Base-by-base conservation (phyloP, 805 yeast genomes). In the Wickerhamomyces alni region DNA sequence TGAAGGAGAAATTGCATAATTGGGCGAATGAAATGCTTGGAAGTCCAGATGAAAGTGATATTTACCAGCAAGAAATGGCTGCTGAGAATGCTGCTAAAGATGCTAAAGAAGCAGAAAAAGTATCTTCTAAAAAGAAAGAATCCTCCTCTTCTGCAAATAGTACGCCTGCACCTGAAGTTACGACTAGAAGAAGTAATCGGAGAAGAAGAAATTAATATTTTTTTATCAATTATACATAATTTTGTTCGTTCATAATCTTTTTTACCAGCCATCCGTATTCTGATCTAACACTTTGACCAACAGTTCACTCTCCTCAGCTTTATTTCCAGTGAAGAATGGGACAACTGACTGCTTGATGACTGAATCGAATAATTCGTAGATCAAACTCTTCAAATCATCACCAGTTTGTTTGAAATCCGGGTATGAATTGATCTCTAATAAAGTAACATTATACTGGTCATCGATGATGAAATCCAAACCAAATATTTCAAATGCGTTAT, bases 371-470 rank as follows among this genome's bases (percentile, higher is more conserved):
- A 89, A 65, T 27, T 73, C 82, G 46, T 70, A 69, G 24, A 93
- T 84, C 17, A 87, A 53, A 2, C 51, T 66, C 54, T 82, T 84
- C 50, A 91, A 66, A 8, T 74, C 82, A 13, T 66, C 74, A 15
- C 99, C 99, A 0, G 98, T 93, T 62, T 93, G 99, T 54, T 87
- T 88, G 65, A 93, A 93, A 57, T 93, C 99, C 1, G 99, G 99
- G 55, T 82, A 93, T 13, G 98, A 82, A 54, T 93, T 93, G 33
- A 88, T 86, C 59, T 93, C 98, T 31, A 91, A 63, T 21, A 93
- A 56, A 33, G 68, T 70, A 3, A 84, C 91, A 12, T 69, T 58
- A 17, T 60, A 55, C 24, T 75, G 65, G 2, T 61, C 64, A 50
- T 78, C 80, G 15, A 93, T 84, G 39, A 93, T 61, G 59, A 88